Conservation (phyloP, 2,329 filamentous ascomycete species). For the Talaromyces sp. region DNA sequence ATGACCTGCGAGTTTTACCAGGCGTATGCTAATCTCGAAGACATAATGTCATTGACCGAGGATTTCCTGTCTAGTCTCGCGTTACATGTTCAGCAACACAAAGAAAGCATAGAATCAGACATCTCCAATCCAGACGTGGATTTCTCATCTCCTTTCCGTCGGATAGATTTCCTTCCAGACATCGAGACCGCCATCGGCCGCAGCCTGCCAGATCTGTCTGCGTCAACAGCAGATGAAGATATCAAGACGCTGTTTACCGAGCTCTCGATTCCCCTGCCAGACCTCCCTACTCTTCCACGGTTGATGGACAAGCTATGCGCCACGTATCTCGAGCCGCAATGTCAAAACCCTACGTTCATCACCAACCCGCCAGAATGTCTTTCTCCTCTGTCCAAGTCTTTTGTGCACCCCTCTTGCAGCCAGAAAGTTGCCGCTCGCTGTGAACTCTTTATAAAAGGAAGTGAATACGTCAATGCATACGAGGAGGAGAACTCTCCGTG, state of each 20-base stretch:
- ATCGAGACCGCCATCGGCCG: conserved; percentile 66
- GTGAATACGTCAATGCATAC: conserved; percentile 92
- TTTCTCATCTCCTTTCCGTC: conserved; percentile 56
- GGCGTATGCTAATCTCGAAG: conserved; percentile 70
- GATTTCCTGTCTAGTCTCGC: conserved; percentile 61
- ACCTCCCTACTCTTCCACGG: conserved; percentile 55
- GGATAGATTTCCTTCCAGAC: conserved; percentile 76
- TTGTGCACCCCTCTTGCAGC: conserved; percentile 60
- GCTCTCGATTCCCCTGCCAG: conserved; percentile 47
- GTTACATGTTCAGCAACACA: conserved; percentile 46
- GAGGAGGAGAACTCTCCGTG: conserved; percentile 95
- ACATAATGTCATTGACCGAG: conserved; percentile 73
- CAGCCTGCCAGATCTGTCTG: conserved; percentile 59
- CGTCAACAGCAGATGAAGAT: conserved; percentile 53
- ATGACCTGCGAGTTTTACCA: conserved; percentile 97
- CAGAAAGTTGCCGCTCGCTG: conserved; percentile 77
- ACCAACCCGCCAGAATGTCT: conserved; percentile 85
- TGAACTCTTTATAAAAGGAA: conserved; percentile 75
- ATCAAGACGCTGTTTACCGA: conserved; percentile 54
- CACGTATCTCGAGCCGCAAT: conserved; percentile 73
- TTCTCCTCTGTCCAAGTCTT: conserved; percentile 87
- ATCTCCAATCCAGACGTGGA: conserved; percentile 48
- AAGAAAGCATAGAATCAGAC: conserved; percentile 28
- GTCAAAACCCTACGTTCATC: conserved; percentile 73
- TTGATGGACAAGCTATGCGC: conserved; percentile 79